Conservation (phyloP, 176 grass and related monocot species). For the Puya raimondii region DNA sequence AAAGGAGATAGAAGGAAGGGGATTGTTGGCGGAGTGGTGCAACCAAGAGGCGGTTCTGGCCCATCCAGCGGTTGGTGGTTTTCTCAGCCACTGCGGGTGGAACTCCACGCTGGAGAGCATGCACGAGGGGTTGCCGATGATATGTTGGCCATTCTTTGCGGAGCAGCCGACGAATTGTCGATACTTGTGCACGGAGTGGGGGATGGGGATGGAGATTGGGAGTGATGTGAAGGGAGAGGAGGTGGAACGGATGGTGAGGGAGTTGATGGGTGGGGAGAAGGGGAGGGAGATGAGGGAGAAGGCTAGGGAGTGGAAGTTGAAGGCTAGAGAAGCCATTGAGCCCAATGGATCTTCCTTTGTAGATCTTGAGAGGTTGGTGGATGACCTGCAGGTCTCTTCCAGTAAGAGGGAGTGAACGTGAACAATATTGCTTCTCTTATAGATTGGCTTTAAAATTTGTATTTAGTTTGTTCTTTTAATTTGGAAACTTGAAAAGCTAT, state of each 20-base stretch:
- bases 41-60: slow-evolving; percentile 2
- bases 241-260: slow-evolving; percentile 9
- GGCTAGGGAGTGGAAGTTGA: slow-evolving; percentile 6
- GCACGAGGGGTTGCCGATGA: neutral
- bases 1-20: neutral
- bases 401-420: too few species aligned
- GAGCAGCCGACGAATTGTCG: slow-evolving; percentile 11
- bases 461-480: too few species aligned
- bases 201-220: slow-evolving; percentile 18
- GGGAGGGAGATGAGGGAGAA: slow-evolving; percentile 10
- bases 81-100: slow-evolving; percentile 15
- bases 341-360: neutral
- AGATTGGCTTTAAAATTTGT: too few species aligned
- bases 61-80: slow-evolving; percentile 4
- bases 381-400: neutral
- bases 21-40: neutral
- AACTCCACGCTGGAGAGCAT: slow-evolving; percentile 18
- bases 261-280: slow-evolving; percentile 15
- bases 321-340: neutral
- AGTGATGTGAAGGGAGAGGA: slow-evolving; percentile 10
- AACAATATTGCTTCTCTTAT: too few species aligned
- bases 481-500: too few species aligned
- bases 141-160: slow-evolving; percentile 18
- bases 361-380: neutral
- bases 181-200: slow-evolving; percentile 4